phyloP scores from a whole-genome alignment of 441 rosid species.

The Corymbia calophylla region DNA sequence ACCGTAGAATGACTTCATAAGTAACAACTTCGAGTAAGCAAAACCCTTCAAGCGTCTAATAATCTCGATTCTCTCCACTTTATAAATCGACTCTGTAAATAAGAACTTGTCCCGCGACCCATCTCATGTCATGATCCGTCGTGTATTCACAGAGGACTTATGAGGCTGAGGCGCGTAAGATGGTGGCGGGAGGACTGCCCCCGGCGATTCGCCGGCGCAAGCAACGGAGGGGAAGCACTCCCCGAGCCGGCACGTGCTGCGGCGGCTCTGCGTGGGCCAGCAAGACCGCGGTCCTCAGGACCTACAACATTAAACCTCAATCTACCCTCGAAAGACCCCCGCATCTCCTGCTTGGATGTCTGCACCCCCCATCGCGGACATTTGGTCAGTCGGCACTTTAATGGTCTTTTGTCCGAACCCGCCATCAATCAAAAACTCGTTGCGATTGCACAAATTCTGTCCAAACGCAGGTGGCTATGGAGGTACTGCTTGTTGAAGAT shows the following conservation, averaged over 20 bases:
- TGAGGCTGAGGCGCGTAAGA: neutral
- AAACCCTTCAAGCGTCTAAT: neutral
- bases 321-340: neutral
- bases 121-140: too few relatives aligned
- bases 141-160: neutral
- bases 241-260: neutral
- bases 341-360: neutral
- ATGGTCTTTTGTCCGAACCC: neutral
- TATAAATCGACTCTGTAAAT: neutral
- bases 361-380: neutral
- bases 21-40: neutral
- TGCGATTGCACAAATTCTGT: neutral
- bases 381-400: neutral
- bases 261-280: neutral
- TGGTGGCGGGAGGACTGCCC: neutral
- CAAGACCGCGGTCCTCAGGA: neutral
- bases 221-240: neutral
- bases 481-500: too few relatives aligned
- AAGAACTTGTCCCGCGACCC: neutral
- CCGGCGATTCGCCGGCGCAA: neutral
- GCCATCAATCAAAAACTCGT: neutral
- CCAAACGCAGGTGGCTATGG: neutral
- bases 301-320: neutral
- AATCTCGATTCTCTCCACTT: neutral
- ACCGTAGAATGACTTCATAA: neutral